These are phyloP conservation scores for Hippophae rhamnoides DNA, from an alignment of 306 rosid genomes.

Conservation along the genomic window DNA sequence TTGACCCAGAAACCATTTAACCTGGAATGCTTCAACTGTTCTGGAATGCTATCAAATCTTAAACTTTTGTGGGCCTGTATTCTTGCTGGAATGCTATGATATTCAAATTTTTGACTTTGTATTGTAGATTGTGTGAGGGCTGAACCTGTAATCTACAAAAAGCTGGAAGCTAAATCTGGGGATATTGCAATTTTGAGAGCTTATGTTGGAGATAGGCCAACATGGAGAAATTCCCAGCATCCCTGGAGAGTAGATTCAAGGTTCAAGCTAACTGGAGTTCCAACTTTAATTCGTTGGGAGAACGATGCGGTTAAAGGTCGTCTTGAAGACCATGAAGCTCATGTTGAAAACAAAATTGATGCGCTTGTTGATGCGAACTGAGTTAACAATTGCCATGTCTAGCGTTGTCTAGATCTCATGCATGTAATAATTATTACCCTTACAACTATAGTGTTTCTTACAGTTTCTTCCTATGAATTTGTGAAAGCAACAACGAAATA, in stretches of 20 bases:
- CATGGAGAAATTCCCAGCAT: too few species aligned
- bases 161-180: conserved; percentile 48
- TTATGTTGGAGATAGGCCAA: too few species aligned
- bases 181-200: conserved; percentile 49
- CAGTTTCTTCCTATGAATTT: too few species aligned
- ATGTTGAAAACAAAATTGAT: conserved; percentile 56
- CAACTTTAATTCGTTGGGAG: conserved; percentile 71
- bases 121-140: conserved; percentile 78
- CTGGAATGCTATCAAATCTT: too few species aligned
- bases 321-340: conserved; percentile 82
- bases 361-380: conserved; percentile 47
- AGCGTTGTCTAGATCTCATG: too few species aligned
- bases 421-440: too few species aligned
- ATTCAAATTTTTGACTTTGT: background rate
- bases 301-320: conserved; percentile 52
- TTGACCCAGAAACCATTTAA: too few species aligned
- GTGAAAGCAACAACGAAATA: too few species aligned
- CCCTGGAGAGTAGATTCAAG: conserved; percentile 17
- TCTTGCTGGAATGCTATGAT: too few species aligned
- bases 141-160: conserved; percentile 76
- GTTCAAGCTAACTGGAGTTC: conserved; percentile 75
- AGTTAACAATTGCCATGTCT: conserved; percentile 5
- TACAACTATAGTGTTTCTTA: too few species aligned
- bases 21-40: too few species aligned
- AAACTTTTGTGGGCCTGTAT: too few species aligned